Conservation (phyloP, 805 yeast genomes). For the Vanderwaltozyma yarrowii region DNA sequence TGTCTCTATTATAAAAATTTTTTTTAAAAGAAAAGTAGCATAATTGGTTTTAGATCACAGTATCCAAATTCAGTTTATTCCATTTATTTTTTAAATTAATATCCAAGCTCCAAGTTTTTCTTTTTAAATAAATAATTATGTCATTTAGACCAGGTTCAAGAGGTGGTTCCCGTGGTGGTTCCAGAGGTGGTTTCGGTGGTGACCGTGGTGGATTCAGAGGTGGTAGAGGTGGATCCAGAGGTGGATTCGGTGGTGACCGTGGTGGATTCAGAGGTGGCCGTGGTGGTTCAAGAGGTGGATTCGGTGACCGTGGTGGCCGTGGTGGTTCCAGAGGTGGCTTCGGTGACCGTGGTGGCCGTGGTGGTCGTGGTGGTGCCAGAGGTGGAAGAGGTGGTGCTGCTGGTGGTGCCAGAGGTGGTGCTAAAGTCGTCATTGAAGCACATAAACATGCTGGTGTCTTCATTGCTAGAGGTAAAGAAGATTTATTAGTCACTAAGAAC, state of each 20-base stretch:
- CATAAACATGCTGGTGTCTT: conserved; percentile 98
- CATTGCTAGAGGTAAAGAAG: conserved; percentile 99
- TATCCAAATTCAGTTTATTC: too few relatives aligned
- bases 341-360: conserved; percentile 36
- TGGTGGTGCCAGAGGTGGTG: conserved; percentile 85
- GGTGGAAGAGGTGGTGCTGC: conserved; percentile 63
- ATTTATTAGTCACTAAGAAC: conserved; percentile 92
- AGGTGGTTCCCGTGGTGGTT: too few relatives aligned
- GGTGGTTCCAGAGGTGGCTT: conserved; percentile 41
- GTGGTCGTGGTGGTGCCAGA: conserved; percentile 48
- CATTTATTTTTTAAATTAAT: too few relatives aligned
- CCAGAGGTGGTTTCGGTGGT: too few relatives aligned
- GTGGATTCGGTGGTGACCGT: conserved; percentile 42
- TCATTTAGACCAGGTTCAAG: too few relatives aligned
- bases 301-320: conserved; percentile 36
- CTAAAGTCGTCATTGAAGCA: conserved; percentile 95
- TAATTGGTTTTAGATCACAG: too few relatives aligned
- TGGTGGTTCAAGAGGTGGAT: conserved; percentile 47
- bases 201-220: too few relatives aligned
- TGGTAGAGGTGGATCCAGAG: too few relatives aligned
- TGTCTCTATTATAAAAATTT: too few relatives aligned
- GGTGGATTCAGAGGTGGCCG: conserved; percentile 40
- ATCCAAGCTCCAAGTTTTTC: too few relatives aligned
- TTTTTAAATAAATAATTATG: too few relatives aligned
- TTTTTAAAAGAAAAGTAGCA: too few relatives aligned